Evolutionary conservation across 345 rosid species (phyloP), one percentile per base, ranked within the genome.

Genomic region (Rhodomyrtus tomentosa): DNA sequence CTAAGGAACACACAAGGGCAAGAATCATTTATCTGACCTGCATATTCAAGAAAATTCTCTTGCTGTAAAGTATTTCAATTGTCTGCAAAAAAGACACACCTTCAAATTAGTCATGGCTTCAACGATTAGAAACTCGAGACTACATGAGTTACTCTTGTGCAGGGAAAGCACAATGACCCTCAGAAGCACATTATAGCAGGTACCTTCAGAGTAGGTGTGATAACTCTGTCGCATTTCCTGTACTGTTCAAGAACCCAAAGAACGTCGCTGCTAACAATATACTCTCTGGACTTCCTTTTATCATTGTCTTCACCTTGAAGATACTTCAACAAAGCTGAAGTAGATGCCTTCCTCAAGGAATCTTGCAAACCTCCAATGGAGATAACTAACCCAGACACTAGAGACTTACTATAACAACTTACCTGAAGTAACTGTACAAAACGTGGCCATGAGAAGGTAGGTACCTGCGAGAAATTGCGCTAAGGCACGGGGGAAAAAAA

Each of bases 361-460:
- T 95, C 94, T 95, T 95, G 98, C 91, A 97, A 89, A 38, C 98
- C 99, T 84, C 99, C 99, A 83, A 90, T 88, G 48, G 99, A 92
- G 81, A 95, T 91, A 68, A 95, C 98, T 90, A 97, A 91, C 48
- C 99, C 99, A 80, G 95, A 95, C 84, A 95, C 86, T 68, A 95
- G 89, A 82, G 84, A 79, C 89, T 84, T 93, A 89, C 99, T 95
- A 84, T 93, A 95, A 81, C 96, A 93, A 88, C 87, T 86, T 87
- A 91, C 86, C 85, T 87, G 83, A 83, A 97, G 91, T 82, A 97
- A 86, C 87, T 90, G 93, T 50, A 97, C 88, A 83, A 97, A 95
- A 24, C 94, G 93, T n/a, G 98, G 96, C 91, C 89, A 95, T 79
- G 97, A 93, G 90, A 94, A 86, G 82, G 91, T 29, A n/a, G 99